Evolutionary conservation across 352 stramenopile genomes (phyloP).

Genomic region (Globisporangium takayamanum): DNA sequence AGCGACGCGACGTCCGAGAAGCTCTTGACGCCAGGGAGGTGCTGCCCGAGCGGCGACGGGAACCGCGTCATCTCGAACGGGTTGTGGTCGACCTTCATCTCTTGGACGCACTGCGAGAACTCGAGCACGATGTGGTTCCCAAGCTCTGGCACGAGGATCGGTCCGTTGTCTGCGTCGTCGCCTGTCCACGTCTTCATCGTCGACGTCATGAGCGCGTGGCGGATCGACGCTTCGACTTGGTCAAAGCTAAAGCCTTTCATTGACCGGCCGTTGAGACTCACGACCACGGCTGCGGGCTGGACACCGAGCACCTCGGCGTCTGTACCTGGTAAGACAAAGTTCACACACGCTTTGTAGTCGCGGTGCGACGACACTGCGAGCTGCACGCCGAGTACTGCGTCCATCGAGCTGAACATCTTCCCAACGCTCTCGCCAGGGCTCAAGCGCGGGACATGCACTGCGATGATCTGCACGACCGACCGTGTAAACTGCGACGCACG

Average conservation of each 20-base stretch:
- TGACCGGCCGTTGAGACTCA: slow-evolving; percentile 46
- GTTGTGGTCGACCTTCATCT: slow-evolving; percentile 64
- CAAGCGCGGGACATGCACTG: slow-evolving; percentile 32
- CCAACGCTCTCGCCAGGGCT: slow-evolving; percentile 18
- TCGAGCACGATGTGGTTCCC: slow-evolving; percentile 36
- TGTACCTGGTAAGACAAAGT: slow-evolving; percentile 51
- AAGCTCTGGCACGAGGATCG: slow-evolving; percentile 25
- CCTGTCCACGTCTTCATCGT: slow-evolving; percentile 9
- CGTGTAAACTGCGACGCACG: slow-evolving; percentile 31
- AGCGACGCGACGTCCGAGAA: slow-evolving; percentile 23
- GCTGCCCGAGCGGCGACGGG: slow-evolving; percentile 56
- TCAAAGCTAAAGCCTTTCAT: slow-evolving; percentile 44
- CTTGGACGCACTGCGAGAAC: slow-evolving; percentile 55
- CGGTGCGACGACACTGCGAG: slow-evolving; percentile 46
- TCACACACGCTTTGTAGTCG: slow-evolving; percentile 61
- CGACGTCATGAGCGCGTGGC: slow-evolving; percentile 20
- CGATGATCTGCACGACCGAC: slow-evolving; percentile 42
- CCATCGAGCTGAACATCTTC: slow-evolving; percentile 43
- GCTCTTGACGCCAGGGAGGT: slow-evolving; percentile 55
- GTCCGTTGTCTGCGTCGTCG: background rate
- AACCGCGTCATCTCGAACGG: slow-evolving; percentile 65
- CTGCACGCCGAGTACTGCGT: slow-evolving; percentile 46
- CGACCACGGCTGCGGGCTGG: slow-evolving; percentile 44
- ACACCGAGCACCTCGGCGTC: slow-evolving; percentile 44
- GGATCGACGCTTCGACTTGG: slow-evolving; percentile 41